Evolutionary conservation across 257 asterid genomes (phyloP), one percentile per base, ranked within the genome.

Genomic region (Misopates orontium): DNA sequence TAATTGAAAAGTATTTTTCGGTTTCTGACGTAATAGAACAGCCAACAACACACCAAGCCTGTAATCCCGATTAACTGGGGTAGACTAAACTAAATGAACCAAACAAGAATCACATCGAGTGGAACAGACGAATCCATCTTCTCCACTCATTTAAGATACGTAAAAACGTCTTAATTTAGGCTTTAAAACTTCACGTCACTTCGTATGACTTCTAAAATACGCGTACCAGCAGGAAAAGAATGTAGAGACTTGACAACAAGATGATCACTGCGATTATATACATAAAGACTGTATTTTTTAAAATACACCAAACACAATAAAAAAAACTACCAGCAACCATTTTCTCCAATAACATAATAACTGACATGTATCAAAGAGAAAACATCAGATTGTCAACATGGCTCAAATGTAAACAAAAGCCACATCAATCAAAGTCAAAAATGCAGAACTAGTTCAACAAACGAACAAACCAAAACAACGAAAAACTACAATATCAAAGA

Each of bases 351-450:
- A 59, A 28, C 16, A 18, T 10, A 20, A 0, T n/a, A 8, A 42
- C 45, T 20, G 21, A 9, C 4, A 18, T 4, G 42, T 59, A 48
- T 57, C 22, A 10, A 11, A 45, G 47, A 23, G 42, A 28, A 60
- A 28, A n/a, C n/a, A n/a, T n/a, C n/a, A n/a, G n/a, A n/a, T n/a
- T n/a, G n/a, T n/a, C n/a, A n/a, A n/a, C n/a, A n/a, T n/a, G n/a
- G n/a, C n/a, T n/a, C n/a, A n/a, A n/a, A n/a, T n/a, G n/a, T n/a
- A n/a, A n/a, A n/a, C n/a, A n/a, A n/a, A n/a, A n/a, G 4, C 52
- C 42, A 56, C 47, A 69, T 56, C 22, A 45, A 45, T 18, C 3
- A 67, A 32, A 45, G 68, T 63, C 64, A 40, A 75, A n/a, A 71
- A 50, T 31, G 42, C 58, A 51, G 22, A 56, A 36, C 47, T 20